These are phyloP conservation scores for Mediolabrus comicus DNA, from an alignment of 108 stramenopile species.

Conservation along the genomic window DNA sequence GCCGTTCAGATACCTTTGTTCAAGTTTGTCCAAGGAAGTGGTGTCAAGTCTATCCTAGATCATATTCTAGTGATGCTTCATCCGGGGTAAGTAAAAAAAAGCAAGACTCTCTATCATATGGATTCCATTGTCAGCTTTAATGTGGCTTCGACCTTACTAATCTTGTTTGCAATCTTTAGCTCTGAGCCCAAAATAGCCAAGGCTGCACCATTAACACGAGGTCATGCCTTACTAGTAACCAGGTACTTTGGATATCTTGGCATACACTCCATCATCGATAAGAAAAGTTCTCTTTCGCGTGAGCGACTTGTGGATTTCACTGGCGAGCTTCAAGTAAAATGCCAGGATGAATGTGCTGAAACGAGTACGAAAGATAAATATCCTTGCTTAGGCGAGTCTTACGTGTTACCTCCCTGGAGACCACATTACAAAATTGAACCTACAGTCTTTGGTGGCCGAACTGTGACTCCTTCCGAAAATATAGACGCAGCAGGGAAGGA, in stretches of 20 bases:
- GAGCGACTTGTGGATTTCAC: constrained; percentile 86
- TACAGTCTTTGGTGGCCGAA: constrained; percentile 64
- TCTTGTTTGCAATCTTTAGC: constrained; percentile 2
- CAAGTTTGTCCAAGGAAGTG: constrained; percentile 67
- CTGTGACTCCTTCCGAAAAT: constrained; percentile 10
- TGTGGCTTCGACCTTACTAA: not conserved
- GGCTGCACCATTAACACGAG: constrained; percentile 77
- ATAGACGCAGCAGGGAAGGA: constrained; percentile 1
- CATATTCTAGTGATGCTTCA: constrained; percentile 86
- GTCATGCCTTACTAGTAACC: constrained; percentile 83
- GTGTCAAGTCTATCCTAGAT: constrained; percentile 74
- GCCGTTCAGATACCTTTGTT: constrained; percentile 88
- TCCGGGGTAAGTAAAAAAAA: constrained; percentile 68
- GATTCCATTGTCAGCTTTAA: not conserved
- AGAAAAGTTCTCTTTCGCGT: constrained; percentile 70
- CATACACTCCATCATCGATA: constrained; percentile 71
- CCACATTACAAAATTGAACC: constrained; percentile 61
- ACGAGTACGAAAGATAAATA: constrained; percentile 18
- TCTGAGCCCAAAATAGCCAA: constrained; percentile 56
- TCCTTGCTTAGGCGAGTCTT: constrained; percentile 33
- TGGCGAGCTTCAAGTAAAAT: constrained; percentile 68
- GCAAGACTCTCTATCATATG: too few species aligned
- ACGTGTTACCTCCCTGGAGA: constrained; percentile 51
- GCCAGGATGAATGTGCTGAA: constrained; percentile 22
- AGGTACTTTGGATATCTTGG: constrained; percentile 89